Conservation (phyloP, 2,329 filamentous ascomycete species). For the Fusarium chuoi region DNA sequence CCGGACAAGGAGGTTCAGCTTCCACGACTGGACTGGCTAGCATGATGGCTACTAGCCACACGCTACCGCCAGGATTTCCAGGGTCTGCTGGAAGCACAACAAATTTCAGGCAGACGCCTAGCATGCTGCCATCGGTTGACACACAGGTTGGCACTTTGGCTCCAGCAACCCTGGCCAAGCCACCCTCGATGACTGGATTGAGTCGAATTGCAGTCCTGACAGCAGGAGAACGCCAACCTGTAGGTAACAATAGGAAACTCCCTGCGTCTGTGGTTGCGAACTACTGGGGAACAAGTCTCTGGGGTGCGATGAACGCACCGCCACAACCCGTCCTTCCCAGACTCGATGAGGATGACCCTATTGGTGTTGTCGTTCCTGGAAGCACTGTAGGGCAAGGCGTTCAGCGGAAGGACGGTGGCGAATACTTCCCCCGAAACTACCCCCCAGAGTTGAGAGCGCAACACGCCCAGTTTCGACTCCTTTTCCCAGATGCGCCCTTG, state of each 20-base stretch:
- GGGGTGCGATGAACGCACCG: constrained; percentile 57
- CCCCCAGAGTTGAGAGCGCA: constrained; percentile 85
- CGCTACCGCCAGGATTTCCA: constrained; percentile 72
- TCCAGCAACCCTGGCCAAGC: constrained; percentile 82
- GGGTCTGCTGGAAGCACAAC: constrained; percentile 46
- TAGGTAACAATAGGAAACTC: constrained; percentile 75
- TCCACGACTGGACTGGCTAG: constrained; percentile 78
- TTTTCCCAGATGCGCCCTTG: constrained; percentile 83
- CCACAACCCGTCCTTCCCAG: constrained; percentile 47
- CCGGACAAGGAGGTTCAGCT: constrained; percentile 52
- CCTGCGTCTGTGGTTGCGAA: constrained; percentile 91
- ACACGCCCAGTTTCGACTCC: constrained; percentile 89
- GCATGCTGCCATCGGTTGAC: constrained; percentile 55
- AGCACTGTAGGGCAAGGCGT: constrained; percentile 45
- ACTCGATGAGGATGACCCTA: constrained; percentile 53
- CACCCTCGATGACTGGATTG: constrained; percentile 84
- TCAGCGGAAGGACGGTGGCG: constrained; percentile 51
- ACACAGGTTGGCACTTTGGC: constrained; percentile 73
- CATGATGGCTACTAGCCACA: constrained; percentile 86
- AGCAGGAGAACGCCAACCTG: constrained; percentile 77
- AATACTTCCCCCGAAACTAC: constrained; percentile 78
- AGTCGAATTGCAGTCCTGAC: constrained; percentile 87
- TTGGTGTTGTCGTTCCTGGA: constrained; percentile 53
- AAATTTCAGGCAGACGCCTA: constrained; percentile 44
- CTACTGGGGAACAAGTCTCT: constrained; percentile 90